Percentiles rank a stretch among this genome's conserved stretches.
Evolutionary conservation across 495 filamentous ascomycete species (phyloP).

Genomic region (Talaromyces stipitatus): DNA sequence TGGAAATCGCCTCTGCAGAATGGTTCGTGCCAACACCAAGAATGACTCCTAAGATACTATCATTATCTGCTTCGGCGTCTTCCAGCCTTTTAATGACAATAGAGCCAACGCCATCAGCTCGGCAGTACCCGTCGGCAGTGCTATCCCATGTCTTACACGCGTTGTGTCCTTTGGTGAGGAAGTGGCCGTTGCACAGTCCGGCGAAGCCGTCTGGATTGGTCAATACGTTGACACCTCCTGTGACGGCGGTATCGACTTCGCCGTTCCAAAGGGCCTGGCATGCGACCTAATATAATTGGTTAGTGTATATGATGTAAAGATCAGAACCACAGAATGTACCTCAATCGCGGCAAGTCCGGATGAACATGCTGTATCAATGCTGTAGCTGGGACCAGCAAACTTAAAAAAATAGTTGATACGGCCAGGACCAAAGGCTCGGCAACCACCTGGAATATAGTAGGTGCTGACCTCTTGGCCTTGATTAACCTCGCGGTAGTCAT

Average conservation of each 20-base stretch:
- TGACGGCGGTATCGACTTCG: conserved; percentile 64
- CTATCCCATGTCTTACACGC: conserved; percentile 63
- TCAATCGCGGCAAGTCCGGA: conserved; percentile 21
- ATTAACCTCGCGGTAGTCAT: conserved; percentile 25
- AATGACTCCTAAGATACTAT: conserved; percentile 37
- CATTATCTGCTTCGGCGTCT: conserved; percentile 40
- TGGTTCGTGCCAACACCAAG: conserved; percentile 32
- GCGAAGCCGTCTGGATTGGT: conserved; percentile 64
- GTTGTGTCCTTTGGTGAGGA: conserved; percentile 51
- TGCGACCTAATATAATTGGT: conserved; percentile 42
- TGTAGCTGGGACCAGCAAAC: conserved; percentile 64
- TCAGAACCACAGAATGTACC: background rate
- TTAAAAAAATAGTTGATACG: conserved; percentile 62
- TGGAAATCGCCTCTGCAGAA: conserved; percentile 35
- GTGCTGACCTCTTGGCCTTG: conserved; percentile 16
- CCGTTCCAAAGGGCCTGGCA: conserved; percentile 57
- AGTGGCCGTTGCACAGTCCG: conserved; percentile 59
- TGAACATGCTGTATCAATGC: conserved; percentile 73
- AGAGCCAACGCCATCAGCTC: conserved; percentile 31
- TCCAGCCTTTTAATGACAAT: conserved; percentile 37
- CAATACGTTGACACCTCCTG: conserved; percentile 60
- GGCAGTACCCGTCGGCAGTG: conserved; percentile 63
- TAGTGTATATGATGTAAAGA: conserved; percentile 42
- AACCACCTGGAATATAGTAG: conserved; percentile 19
- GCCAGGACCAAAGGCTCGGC: conserved; percentile 21